Evolutionary conservation across 805 yeast genomes (phyloP), one percentile per base, ranked within the genome.

Genomic region (Cyberlindnera euphorbiae): DNA sequence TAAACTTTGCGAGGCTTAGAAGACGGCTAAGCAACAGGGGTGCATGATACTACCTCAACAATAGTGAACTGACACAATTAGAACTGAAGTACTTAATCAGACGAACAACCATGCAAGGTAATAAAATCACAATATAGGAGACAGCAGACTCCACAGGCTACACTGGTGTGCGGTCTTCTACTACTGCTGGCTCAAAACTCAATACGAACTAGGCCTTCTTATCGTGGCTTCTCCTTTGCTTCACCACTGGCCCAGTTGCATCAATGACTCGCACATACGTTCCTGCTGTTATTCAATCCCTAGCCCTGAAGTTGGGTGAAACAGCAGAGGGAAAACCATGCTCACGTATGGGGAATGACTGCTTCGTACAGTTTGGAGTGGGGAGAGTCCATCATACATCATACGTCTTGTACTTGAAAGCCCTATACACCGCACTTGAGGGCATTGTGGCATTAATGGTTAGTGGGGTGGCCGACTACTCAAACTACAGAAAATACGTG

Each of bases 381-480:
- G 62, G 63, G 6, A 42, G 29, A 6, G 66, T 66, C 7, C 62
- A 63, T 37, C 40, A 53, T 15, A 53, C 60, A 5, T 59, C 69
- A 0, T 66, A 62, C 41, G 67, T 62, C 6, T 39, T 65, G 28
- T 66, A 65, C 33, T 35, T 65, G 23, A 53, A 51, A 32, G 69
- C 70, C 1, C 50, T 64, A 12, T 55, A 53, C 15, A 64, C 69
- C 2, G 57, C 67, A 0, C 8, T 62, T n/a, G 70, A 66, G 39
- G 68, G 68, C 2, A 30, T 61, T 2, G 37, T 64, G 3, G 55
- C 69, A 1, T 45, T 64, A 4, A 29, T 62, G 6, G 35, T 64
- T 12, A 63, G 63, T 67, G 63, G 66, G 2, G 47, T 64, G 42
- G 70, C 69, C 6, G 71, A 65, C 38, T 65, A 56, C 44, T 58